Base-by-base conservation (phyloP, 2,329 filamentous ascomycete species). In the Fusarium nygamai region DNA sequence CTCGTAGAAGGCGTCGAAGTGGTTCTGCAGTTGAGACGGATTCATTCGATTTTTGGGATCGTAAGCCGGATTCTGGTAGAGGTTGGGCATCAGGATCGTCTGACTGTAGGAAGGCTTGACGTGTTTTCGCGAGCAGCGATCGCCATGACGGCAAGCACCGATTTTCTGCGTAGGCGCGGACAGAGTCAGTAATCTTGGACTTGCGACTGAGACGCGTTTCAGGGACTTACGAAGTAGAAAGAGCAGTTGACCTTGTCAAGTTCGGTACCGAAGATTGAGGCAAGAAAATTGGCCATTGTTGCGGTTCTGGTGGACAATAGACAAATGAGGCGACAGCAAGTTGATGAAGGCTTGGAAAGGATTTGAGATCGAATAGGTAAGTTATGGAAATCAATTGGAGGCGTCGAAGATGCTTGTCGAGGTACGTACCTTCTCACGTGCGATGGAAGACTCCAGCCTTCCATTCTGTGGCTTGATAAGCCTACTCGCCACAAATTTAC, bases 231-330 rank as follows among this genome's bases (percentile, higher is more conserved):
- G 71, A 86, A 86, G 91, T 99, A 99, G 91, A 99, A 99, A 66
- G 93, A 96, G 90, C 96, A 98, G 90, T 98, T 98, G 88, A 98
- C 95, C 83, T 96, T 99, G 92, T 99, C 96, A 85, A 98, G 96
- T 89, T 99, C 96, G 36, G 96, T 99, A 81, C 96, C 96, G 89
- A 99, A 99, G 87, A 99, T 99, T 83, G 95, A 98, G 81, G 96
- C 96, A 84, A 99, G 93, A 84, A 98, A 98, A 88, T 98, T 98
- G 81, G 95, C 95, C 95, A 98, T 98, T 67, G 59, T 84, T 78
- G 69, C 34, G 51, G 61, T 58, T 69, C 44, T 53, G 54, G 12
- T 48, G 39, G 41, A 50, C 8, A 39, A 51, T 46, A 67, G 39
- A 62, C 51, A 29, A 13, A 11, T 44, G 41, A 64, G 39, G 54